These are phyloP conservation scores for Pseudocercospora vitis DNA, from an alignment of 2,329 filamentous ascomycete genomes.

Conservation along the genomic window DNA sequence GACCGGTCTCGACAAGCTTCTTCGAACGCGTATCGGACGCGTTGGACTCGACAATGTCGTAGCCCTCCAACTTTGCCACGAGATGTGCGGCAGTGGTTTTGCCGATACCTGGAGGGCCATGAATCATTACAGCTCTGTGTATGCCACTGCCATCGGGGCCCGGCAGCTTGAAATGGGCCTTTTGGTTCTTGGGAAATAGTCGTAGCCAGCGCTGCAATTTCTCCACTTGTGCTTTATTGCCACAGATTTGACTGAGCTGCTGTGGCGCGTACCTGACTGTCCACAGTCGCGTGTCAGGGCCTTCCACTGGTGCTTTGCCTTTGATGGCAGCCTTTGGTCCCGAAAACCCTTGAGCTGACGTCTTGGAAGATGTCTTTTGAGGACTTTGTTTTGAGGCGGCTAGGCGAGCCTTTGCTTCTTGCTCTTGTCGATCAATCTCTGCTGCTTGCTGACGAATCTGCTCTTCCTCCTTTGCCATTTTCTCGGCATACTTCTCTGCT, in stretches of 20 bases:
- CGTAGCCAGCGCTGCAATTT: constrained; percentile 86
- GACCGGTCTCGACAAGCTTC: constrained; percentile 83
- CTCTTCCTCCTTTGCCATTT: constrained; percentile 79
- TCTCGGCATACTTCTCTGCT: constrained; percentile 79
- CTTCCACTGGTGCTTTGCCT: constrained; percentile 40
- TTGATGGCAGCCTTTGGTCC: constrained; percentile 40
- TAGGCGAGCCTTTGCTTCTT: constrained; percentile 35
- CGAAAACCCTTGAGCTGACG: constrained; percentile 28
- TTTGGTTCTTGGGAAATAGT: constrained; percentile 75
- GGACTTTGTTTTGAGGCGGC: constrained; percentile 46
- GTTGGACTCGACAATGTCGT: constrained; percentile 91
- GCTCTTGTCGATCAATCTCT: constrained; percentile 82
- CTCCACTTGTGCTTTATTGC: constrained; percentile 88
- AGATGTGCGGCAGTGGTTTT: constrained; percentile 97
- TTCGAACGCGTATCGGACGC: constrained; percentile 96
- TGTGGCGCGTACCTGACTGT: constrained; percentile 94
- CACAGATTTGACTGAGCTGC: constrained; percentile 82
- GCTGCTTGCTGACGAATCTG: constrained; percentile 77
- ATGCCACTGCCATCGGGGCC: constrained; percentile 82
- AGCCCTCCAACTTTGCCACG: constrained; percentile 87
- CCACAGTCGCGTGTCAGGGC: constrained; percentile 69
- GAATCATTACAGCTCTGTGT: constrained; percentile 88
- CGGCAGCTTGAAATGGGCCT: constrained; percentile 75
- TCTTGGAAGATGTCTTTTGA: constrained; percentile 36
- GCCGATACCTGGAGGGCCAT: constrained; percentile 92